Evolutionary conservation across 2,329 filamentous ascomycete species (phyloP), one percentile per base, ranked within the genome.

Genomic region (Fusarium sp.): DNA sequence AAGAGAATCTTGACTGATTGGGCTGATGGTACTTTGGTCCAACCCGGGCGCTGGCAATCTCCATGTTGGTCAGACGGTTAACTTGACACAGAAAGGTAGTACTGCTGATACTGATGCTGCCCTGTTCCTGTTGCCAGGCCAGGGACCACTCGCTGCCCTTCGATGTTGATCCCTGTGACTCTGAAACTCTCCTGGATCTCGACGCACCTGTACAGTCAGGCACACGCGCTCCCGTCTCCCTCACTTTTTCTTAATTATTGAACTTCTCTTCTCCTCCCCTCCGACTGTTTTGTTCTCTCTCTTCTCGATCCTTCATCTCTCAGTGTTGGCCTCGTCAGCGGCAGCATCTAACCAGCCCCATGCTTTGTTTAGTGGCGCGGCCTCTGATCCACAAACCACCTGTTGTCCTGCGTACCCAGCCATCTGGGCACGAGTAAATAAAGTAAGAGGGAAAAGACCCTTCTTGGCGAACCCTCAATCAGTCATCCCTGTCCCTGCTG

Each of bases 161-260:
- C 55, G 41, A 58, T 70, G 63, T 65, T 69, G 63, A 70, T 70
- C 67, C 67, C 63, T 69, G 67, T 64, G 60, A 69, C 49, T 68
- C 60, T 70, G 67, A 70, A 70, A 70, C 67, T 69, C 67, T 63
- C 67, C 67, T 70, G 65, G 67, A 67, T 70, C 67, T 59, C 49
- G 44, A 35, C 56, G 44, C 58, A 29, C 54, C n/a, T n/a, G n/a
- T n/a, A 43, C 38, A 29, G 42, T 45, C 49, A 54, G 43, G 42
- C 58, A 58, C 58, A 43, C 56, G 40, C 46, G 26, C 40, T 32
- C 54, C 42, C 38, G 45, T 49, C 47, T 36, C 35, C 29, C 24
- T 39, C 53, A 32, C 24, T 46, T 39, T 15, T 22, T 43, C 25
- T 50, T 19, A 19, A 19, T 19, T 3, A 19, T 19, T 19, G 19